phyloP scores from a whole-genome alignment of 805 yeast species.

The Candida andamanensis region DNA sequence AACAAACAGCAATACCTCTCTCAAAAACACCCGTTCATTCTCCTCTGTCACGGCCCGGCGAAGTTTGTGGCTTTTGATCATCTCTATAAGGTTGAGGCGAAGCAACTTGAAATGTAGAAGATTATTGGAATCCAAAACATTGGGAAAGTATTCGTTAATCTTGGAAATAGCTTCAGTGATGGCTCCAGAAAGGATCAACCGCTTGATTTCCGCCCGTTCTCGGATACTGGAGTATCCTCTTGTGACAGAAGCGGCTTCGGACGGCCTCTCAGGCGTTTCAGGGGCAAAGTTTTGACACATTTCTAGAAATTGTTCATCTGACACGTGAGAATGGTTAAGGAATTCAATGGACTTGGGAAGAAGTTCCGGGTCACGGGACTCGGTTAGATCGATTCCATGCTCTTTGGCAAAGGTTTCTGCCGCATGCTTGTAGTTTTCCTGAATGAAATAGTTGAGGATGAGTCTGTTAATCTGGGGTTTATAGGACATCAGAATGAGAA shows the following conservation, averaged over 20 bases:
- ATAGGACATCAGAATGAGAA: no score
- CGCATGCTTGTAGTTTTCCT: conserved; percentile 72
- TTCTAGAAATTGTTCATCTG: not conserved
- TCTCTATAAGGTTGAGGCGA: conserved; percentile 71
- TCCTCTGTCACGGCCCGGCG: no score
- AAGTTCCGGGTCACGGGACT: not conserved
- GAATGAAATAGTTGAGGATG: conserved; percentile 67
- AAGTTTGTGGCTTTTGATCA: conserved; percentile 54
- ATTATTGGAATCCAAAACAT: conserved; percentile 57
- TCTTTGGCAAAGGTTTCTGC: conserved; percentile 60
- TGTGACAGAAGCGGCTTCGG: conserved; percentile 10
- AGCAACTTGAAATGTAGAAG: conserved; percentile 67
- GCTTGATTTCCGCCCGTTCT: conserved; percentile 49
- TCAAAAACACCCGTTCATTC: conserved; percentile 43
- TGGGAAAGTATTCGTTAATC: conserved; percentile 58
- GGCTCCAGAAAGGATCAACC: conserved; percentile 52
- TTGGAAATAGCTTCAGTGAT: conserved; percentile 54
- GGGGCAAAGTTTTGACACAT: no score
- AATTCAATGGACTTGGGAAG: not conserved
- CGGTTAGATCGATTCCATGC: conserved; percentile 27
- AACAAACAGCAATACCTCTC: conserved; percentile 53
- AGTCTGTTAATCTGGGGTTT: conserved; percentile 44
- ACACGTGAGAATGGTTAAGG: not conserved
- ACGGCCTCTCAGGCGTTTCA: no score
- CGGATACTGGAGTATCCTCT: conserved; percentile 48